Percentiles rank a stretch among this genome's conserved stretches.
These are phyloP conservation scores for Fomitopsis serialis DNA, from an alignment of 768 basidiomycete genomes.

Conservation along the genomic window DNA sequence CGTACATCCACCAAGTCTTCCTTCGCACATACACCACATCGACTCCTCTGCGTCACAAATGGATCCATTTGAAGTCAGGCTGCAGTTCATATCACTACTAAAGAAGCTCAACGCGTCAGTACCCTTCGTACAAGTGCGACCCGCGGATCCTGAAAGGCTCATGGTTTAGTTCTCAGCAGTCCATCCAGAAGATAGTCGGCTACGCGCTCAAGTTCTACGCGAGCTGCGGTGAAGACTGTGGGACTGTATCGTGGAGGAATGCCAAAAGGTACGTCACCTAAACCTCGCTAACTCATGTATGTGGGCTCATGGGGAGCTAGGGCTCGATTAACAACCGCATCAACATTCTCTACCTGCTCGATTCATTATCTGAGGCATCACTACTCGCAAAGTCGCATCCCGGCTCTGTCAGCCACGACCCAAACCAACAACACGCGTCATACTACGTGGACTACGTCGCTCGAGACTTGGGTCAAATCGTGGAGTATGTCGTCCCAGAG, in stretches of 20 bases:
- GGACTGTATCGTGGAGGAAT: constrained; percentile 91
- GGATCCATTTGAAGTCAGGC: constrained; percentile 70
- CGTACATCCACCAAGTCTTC: neutral
- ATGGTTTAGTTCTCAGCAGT: constrained; percentile 65
- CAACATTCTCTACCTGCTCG: constrained; percentile 88
- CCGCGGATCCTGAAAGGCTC: constrained; percentile 19
- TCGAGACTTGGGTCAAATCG: constrained; percentile 72
- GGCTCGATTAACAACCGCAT: constrained; percentile 89
- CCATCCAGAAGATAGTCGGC: constrained; percentile 82
- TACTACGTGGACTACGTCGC: constrained; percentile 76
- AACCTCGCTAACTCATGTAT: neutral
- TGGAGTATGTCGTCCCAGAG: constrained; percentile 82
- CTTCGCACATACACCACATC: too few species aligned
- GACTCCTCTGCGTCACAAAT: too few species aligned
- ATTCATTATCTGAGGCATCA: constrained; percentile 79
- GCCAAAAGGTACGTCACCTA: constrained; percentile 59
- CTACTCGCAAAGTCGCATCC: constrained; percentile 60
- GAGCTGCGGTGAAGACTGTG: constrained; percentile 88
- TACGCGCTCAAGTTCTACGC: constrained; percentile 83
- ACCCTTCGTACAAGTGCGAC: neutral
- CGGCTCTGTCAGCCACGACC: constrained; percentile 32
- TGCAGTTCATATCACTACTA: constrained; percentile 64
- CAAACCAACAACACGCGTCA: constrained; percentile 31
- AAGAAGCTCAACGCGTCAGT: constrained; percentile 63
- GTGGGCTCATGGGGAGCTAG: constrained; percentile 9